Conservation (phyloP, 2,329 filamentous ascomycete genomes). For the Botrytis porri region DNA sequence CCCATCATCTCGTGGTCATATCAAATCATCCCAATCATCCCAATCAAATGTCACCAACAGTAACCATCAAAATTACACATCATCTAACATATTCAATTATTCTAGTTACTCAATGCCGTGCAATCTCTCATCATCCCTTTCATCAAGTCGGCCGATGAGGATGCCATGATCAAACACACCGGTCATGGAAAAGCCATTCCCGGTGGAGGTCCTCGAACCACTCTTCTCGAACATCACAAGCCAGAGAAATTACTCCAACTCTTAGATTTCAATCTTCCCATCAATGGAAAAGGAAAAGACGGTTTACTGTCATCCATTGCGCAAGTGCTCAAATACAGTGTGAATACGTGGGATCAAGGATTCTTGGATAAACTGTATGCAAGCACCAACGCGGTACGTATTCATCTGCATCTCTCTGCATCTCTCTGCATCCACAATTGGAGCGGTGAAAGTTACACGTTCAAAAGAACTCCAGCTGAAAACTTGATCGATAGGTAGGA, state of each 20-base stretch:
- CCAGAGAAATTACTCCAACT: conserved; percentile 56
- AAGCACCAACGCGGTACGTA: conserved; percentile 73
- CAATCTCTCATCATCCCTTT: conserved; percentile 68
- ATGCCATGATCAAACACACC: conserved; percentile 51
- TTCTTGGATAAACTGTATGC: conserved; percentile 95
- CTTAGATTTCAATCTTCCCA: conserved; percentile 58
- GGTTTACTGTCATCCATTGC: conserved; percentile 71
- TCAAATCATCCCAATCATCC: not conserved
- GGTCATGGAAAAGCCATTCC: conserved; percentile 48
- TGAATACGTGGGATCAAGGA: conserved; percentile 98
- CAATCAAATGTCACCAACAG: not conserved
- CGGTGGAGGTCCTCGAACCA: conserved; percentile 47
- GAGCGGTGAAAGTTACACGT: not conserved
- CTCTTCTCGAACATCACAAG: conserved; percentile 61
- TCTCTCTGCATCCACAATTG: conserved; percentile 14
- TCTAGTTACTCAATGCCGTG: conserved; percentile 66
- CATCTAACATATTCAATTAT: conserved; percentile 21
- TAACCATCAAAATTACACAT: conserved; percentile 9
- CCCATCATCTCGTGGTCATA: not conserved
- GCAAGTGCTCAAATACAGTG: conserved; percentile 75
- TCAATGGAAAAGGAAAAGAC: conserved; percentile 60
- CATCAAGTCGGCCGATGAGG: conserved; percentile 66
- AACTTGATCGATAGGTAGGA: conserved; percentile 58
- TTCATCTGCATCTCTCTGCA: conserved; percentile 21
- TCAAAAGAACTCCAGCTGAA: conserved; percentile 1